A percentile compares a stretch with the other conserved stretches of the same genome.
Evolutionary conservation across 495 filamentous ascomycete species (phyloP).

Genomic region (Xylona heveae): DNA sequence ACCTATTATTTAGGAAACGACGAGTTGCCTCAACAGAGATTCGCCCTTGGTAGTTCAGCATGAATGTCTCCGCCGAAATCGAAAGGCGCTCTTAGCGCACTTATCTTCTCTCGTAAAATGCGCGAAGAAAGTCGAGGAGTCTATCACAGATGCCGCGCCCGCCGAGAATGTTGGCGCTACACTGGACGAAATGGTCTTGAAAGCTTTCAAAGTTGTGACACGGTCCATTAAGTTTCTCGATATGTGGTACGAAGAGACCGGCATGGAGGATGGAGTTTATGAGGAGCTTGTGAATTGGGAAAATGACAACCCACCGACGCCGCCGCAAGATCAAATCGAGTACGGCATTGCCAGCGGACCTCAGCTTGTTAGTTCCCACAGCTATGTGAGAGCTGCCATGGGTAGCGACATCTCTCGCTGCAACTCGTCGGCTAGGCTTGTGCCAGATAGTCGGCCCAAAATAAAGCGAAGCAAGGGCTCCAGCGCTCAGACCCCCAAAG

Average conservation of each 20-base stretch:
- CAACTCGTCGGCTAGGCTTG: no score
- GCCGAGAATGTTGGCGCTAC: conserved; percentile 37
- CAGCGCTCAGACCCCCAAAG: conserved; percentile 1
- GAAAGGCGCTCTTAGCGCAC: conserved; percentile 75
- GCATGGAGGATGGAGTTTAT: no score
- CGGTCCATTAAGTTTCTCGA: conserved; percentile 87
- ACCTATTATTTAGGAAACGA: conserved; percentile 43
- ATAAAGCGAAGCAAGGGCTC: no score
- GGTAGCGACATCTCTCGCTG: no score
- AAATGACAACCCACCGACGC: no score
- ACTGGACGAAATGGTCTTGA: conserved; percentile 79
- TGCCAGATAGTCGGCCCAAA: no score
- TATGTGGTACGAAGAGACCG: conserved; percentile 56
- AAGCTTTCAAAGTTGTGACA: conserved; percentile 84
- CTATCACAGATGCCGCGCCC: conserved; percentile 5
- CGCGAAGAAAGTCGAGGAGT: conserved; percentile 49
- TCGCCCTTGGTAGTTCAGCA: conserved; percentile 48
- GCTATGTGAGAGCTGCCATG: no score
- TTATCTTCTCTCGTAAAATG: conserved; percentile 74
- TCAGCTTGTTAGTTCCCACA: no score
- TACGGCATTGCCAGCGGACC: no score
- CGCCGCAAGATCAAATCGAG: no score
- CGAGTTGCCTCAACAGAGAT: conserved; percentile 71
- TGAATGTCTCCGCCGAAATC: conserved; percentile 54
- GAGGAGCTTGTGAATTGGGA: no score